Evolutionary conservation across 495 filamentous ascomycete species (phyloP).

Genomic region (Talaromyces nanjingensis): DNA sequence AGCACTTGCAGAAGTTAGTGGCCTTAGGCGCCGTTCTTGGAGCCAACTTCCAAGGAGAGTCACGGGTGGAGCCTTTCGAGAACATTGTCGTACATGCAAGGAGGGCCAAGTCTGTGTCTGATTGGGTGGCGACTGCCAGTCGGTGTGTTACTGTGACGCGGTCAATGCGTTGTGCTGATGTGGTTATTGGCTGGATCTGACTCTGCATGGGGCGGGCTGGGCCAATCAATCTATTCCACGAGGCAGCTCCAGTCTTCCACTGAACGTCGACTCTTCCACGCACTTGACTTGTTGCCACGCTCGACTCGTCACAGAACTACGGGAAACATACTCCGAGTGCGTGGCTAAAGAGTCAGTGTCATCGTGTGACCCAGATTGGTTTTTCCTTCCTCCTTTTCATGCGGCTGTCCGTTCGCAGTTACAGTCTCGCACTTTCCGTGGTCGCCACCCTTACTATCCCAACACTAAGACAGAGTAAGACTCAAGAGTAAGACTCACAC

Average conservation of each 20-base stretch:
- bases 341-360: neutral
- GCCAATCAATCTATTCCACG: neutral
- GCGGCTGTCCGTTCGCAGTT: neutral
- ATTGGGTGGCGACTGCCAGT: neutral
- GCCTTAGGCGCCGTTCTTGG: neutral
- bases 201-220: neutral
- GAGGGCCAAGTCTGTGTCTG: neutral
- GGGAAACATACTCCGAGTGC: neutral
- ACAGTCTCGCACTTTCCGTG: neutral
- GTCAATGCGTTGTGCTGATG: neutral
- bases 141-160: neutral
- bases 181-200: neutral
- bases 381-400: neutral
- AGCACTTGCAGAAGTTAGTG: neutral
- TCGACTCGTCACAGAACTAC: neutral
- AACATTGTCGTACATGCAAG: neutral
- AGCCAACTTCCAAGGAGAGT: neutral
- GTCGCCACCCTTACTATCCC: neutral
- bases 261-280: neutral
- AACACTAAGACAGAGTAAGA: neutral
- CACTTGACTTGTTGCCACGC: neutral
- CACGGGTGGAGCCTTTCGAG: neutral
- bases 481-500: neutral
- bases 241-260: neutral
- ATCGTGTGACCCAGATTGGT: neutral